Evolutionary conservation across 345 rosid species (phyloP), one percentile per base, ranked within the genome.

Genomic region (Populus davidiana): DNA sequence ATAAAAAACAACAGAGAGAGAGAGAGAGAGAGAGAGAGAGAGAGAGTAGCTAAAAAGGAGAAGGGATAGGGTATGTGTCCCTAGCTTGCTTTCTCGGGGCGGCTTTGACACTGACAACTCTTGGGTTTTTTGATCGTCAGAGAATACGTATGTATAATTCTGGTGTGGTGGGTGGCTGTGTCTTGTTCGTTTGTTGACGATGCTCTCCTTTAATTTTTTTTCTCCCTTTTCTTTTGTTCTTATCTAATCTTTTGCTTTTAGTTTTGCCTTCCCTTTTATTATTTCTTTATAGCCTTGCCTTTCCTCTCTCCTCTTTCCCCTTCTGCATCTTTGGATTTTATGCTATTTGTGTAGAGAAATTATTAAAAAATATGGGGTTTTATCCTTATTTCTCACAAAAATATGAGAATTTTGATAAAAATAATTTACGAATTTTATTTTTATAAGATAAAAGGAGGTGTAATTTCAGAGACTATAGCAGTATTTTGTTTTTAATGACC

Each of bases 91-190:
- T 23, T 56, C 16, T 66, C 50, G 69, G 73, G 83, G 80, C 67
- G 77, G 80, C 80, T 61, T 17, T 17, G 71, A 69, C 49, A 62
- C 56, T 13, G 54, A 79, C 31, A n/a, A 29, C 6, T 67, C 1
- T 72, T 17, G 63, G 69, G 23, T 75, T 80, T 10, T 38, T 80
- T 14, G 21, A 38, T 75, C 86, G 72, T 29, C 64, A 69, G 73
- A 69, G 73, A 52, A 81, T 49, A 70, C 66, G 18, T 63, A 67
- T n/a, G 62, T 69, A 23, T 39, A 50, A 38, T 43, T 23, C 39
- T 66, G 72, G 74, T n/a, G 59, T 13, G n/a, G 31, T 76, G 67
- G 61, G 16, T 70, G 27, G 33, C 29, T 38, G 54, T 17, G 25
- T 54, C 72, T 52, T 70, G 75, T 76, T 70, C 20, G 25, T 56